These are phyloP conservation scores for Myriangium duriaei DNA, from an alignment of 2,329 filamentous ascomycete species.

Conservation along the genomic window DNA sequence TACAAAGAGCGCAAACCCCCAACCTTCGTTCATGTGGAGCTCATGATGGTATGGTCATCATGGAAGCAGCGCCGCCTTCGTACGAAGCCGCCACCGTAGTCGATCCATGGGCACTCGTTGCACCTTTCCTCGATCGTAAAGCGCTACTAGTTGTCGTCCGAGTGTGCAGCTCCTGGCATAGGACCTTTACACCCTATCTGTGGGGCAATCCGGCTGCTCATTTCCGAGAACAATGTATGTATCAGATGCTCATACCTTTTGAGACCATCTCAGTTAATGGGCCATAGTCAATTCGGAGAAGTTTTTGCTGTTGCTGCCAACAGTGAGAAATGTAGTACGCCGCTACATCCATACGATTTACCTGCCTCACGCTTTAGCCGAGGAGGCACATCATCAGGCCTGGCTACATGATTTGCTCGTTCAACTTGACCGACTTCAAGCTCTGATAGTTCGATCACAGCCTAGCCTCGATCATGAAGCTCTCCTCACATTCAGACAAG, in stretches of 20 bases:
- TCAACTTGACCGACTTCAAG: conserved; percentile 45
- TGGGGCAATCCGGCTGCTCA: conserved; percentile 53
- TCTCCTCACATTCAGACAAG: conserved; percentile 20
- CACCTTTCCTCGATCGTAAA: conserved; percentile 42
- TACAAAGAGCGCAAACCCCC: conserved; percentile 6
- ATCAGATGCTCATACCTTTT: too few relatives aligned
- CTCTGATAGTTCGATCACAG: conserved; percentile 44
- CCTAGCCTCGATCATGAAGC: conserved; percentile 51
- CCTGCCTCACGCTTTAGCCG: conserved; percentile 46
- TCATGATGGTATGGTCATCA: too few relatives aligned
- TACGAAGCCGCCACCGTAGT: conserved; percentile 44
- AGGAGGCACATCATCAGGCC: conserved; percentile 45
- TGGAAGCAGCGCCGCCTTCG: conserved; percentile 48
- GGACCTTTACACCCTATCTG: conserved; percentile 45
- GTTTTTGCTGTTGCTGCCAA: conserved; percentile 45
- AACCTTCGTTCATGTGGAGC: not conserved
- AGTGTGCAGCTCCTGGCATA: conserved; percentile 46
- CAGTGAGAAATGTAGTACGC: too few relatives aligned
- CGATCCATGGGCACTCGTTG: conserved; percentile 44
- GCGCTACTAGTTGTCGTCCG: conserved; percentile 44
- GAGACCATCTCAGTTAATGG: too few relatives aligned
- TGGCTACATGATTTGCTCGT: conserved; percentile 50
- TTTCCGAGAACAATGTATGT: too few relatives aligned
- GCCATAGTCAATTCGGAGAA: conserved; percentile 43
- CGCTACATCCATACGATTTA: conserved; percentile 49